Evolutionary conservation across 805 yeast species (phyloP).

Genomic region (Torulaspora delbrueckii): DNA sequence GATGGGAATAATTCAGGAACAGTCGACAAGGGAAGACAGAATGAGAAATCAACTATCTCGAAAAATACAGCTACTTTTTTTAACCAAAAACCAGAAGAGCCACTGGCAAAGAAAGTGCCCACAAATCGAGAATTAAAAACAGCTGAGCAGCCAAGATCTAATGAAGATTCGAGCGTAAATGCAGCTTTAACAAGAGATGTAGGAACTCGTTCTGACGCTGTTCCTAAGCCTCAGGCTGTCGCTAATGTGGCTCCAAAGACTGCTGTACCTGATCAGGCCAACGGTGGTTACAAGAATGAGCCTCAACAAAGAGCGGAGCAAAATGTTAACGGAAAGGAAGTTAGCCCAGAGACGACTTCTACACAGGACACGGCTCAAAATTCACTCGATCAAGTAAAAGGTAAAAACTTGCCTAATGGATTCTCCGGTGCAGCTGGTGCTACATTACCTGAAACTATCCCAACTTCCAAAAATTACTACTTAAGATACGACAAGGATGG

Average conservation of each 20-base stretch:
- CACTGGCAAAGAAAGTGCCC: neutral
- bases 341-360: neutral
- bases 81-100: neutral
- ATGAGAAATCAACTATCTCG: neutral
- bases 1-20: neutral
- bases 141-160: neutral
- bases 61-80: neutral
- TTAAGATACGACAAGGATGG: constrained; percentile 18
- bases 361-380: neutral
- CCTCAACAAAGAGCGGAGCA: neutral
- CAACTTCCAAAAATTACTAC: constrained; percentile 31
- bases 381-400: neutral
- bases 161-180: neutral
- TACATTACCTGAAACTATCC: constrained; percentile 32
- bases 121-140: neutral
- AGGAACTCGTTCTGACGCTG: neutral
- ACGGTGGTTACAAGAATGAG: neutral
- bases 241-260: neutral
- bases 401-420: constrained; percentile 5
- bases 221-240: neutral
- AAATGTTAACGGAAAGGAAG: neutral
- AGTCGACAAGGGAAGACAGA: neutral
- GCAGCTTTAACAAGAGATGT: neutral
- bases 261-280: neutral
- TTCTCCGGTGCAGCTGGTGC: constrained; percentile 30